Evolutionary conservation across 352 stramenopile genomes (phyloP), one percentile per base, ranked within the genome.

Genomic region (Phytophthora kernoviae): DNA sequence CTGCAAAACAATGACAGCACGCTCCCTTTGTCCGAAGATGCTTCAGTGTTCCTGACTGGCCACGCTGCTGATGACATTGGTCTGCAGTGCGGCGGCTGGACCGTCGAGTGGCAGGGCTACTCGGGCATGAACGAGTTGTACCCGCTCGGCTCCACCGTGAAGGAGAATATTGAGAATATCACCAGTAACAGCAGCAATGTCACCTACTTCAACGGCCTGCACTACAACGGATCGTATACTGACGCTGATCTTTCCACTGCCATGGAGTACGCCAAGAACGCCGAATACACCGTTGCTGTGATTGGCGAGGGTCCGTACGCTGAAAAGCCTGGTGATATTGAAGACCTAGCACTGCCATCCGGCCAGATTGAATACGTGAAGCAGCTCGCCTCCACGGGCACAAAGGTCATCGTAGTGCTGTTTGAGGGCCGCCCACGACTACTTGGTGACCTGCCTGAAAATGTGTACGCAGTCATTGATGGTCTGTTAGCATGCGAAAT

Each of bases 291-390:
- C 9, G 46, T 66, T 33, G 62, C 60, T 24, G 65, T 65, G 12
- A 65, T 76, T 41, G 68, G 62, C 44, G 68, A 76, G 57, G 52
- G 27, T 12, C 37, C 62, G 34, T 73, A 73, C 50, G 43, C 41
- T 1, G 81, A 91, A 59, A 94, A 93, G 43, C 67, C 68, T 2
- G 84, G 87, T 7, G 84, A 94, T 57, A 87, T 95, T 24, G 55
- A 87, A 21, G 76, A 93, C 43, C 77, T 58, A 17, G 27, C 39
- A 1, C 27, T 58, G 12, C 50, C 50, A 33, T 17, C 17, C 10
- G 50, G 50, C 17, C 77, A 93, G 53, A 65, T 88, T 33, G 65
- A 78, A 45, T 94, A 92, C 46, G 68, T 94, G 4, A 72, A 70
- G 18, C 46, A 75, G 37, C 61, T 94, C 21, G 64, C 62, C 0